phyloP scores from a whole-genome alignment of 768 basidiomycete species.

The Calocera cornea region DNA sequence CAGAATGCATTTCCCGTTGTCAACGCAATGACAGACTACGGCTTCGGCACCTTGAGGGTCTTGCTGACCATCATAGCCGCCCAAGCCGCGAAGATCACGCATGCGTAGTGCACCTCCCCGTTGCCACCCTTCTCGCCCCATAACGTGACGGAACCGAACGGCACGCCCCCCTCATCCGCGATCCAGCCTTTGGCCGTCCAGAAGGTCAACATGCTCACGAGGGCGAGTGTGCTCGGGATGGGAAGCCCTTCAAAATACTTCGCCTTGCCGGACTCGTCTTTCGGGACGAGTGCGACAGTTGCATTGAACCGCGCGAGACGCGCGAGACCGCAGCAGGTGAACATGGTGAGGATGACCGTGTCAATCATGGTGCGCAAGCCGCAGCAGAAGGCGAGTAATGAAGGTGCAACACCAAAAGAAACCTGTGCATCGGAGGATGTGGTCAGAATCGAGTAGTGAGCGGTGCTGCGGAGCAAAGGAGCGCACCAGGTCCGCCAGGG shows the following conservation, averaged over 20 bases:
- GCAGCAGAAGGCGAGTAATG: slow-evolving; percentile 79
- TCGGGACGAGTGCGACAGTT: slow-evolving; percentile 87
- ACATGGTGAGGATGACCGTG: slow-evolving; percentile 69
- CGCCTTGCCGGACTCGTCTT: slow-evolving; percentile 71
- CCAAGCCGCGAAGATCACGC: slow-evolving; percentile 70
- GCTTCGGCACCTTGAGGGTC: slow-evolving; percentile 76
- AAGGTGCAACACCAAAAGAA: slow-evolving; percentile 94
- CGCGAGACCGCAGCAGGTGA: slow-evolving; percentile 92
- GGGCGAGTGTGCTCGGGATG: slow-evolving; percentile 74
- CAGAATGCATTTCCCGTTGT: slow-evolving; percentile 2
- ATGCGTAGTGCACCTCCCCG: slow-evolving; percentile 74
- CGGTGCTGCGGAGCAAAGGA: neutral
- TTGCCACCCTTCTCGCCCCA: slow-evolving; percentile 61
- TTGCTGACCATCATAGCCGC: slow-evolving; percentile 97
- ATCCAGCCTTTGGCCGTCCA: slow-evolving; percentile 82
- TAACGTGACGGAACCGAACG: slow-evolving; percentile 55
- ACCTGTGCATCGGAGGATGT: slow-evolving; percentile 39
- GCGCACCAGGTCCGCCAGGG: slow-evolving; percentile 83
- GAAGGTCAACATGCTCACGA: slow-evolving; percentile 66
- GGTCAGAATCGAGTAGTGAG: slow-evolving; percentile 1
- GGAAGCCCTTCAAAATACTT: slow-evolving; percentile 97
- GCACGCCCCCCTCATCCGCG: slow-evolving; percentile 59
- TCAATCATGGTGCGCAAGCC: slow-evolving; percentile 88
- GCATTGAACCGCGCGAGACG: slow-evolving; percentile 97
- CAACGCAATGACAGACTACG: slow-evolving; percentile 25